A percentile compares a stretch with the other conserved stretches of the same genome.
phyloP scores from a whole-genome alignment of 108 stramenopile genomes.

The Skeletonema potamos region DNA sequence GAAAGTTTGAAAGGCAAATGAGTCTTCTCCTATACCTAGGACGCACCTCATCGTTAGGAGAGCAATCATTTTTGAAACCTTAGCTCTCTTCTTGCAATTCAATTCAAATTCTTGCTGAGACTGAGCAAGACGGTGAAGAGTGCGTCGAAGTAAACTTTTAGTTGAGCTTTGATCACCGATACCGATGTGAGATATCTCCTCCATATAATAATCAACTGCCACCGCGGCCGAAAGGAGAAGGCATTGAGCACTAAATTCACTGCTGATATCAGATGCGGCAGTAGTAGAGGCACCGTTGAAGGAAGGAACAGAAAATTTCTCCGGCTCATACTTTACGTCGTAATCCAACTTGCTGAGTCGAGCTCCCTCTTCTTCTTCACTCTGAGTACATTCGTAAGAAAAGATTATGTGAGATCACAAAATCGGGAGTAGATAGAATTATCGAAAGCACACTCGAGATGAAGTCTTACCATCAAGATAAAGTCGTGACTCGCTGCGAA shows the following conservation, averaged over 20 bases:
- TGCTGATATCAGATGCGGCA: constrained; percentile 28
- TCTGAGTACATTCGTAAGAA: background rate
- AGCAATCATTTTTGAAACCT: constrained; percentile 31
- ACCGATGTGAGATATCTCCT: too few species aligned
- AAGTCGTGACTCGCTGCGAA: constrained; percentile 55
- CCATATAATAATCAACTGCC: constrained; percentile 22
- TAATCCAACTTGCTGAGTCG: constrained; percentile 37
- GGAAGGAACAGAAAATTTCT: constrained; percentile 12
- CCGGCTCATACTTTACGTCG: constrained; percentile 31
- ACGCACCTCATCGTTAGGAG: constrained; percentile 33
- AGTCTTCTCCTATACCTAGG: constrained; percentile 42
- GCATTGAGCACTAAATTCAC: constrained; percentile 48
- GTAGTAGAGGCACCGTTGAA: constrained; percentile 4
- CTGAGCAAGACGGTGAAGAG: constrained; percentile 30
- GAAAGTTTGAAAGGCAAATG: constrained; percentile 8
- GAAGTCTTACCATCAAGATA: constrained; percentile 14
- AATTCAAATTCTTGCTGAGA: constrained; percentile 39
- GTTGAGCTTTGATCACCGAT: background rate
- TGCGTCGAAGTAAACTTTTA: constrained; percentile 16
- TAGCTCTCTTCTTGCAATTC: constrained; percentile 24
- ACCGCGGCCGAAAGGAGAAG: constrained; percentile 42
- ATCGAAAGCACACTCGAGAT: background rate
- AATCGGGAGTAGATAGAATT: background rate
- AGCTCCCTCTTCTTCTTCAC: constrained; percentile 49
- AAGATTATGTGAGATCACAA: background rate